Base-by-base conservation (phyloP, 768 basidiomycete genomes). In the Suillus luteus region DNA sequence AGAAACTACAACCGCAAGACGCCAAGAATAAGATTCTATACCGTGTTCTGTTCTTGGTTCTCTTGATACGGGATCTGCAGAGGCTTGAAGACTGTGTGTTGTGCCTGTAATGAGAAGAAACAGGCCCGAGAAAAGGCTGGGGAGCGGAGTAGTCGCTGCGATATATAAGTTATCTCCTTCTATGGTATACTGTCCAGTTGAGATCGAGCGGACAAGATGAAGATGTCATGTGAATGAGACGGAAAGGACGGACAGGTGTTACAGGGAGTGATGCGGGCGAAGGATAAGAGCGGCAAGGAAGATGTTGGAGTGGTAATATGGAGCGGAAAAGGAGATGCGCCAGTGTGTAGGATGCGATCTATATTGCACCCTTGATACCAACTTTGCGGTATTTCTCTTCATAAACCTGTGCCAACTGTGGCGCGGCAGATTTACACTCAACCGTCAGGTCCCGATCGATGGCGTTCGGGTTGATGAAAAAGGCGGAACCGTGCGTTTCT, bases 331-430 rank as follows among this genome's bases (percentile, higher is more conserved):
- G 57, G 38, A 12, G 38, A 19, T 40, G 38, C 14, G 15, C 38
- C 24, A 41, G 38, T 24, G 10, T 10, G 19, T 41, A 57, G n/a
- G 68, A 38, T 58, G 52, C 43, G 41, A 67, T 61, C 80, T 81
- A 95, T 78, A 96, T 91, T 73, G 95, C 94, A 69, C 96, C 96
- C 81, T 88, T 95, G 77, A 99, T 93, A 71, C 86, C 87, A 64
- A 97, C 87, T 75, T 89, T 93, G 67, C 90, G 84, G 74, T 93
- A 94, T 77, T 90, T 95, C 69, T 88, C 85, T 69, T 92, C 91
- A 72, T 88, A 86, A 15, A 83, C 85, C 68, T 86, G 83, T 24
- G 80, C 76, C 63, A 98, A 83, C 66, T 80, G 79, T 37, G 79
- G 70, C 61, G 75, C 75, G n/a, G 84, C 86, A 46, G 82, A 75